Base-by-base conservation (phyloP, 1,284 basidiomycete species). In the Ganoderma lucidum region DNA sequence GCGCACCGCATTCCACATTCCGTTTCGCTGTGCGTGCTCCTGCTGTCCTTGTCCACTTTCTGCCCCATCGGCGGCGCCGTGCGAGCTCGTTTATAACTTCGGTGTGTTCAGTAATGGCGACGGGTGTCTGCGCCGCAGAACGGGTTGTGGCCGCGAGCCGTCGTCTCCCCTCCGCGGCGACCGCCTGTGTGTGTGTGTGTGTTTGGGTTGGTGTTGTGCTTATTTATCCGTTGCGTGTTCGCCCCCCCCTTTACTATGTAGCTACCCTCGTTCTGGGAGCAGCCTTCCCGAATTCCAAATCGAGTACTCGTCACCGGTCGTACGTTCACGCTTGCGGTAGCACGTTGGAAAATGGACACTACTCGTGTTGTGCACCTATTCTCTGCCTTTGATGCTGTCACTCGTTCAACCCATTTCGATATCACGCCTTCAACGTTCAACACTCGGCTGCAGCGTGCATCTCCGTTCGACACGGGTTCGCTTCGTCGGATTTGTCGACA, bases 71-170 rank as follows among this genome's bases (percentile, higher is more conserved):
- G 66, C 62, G 62, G 66, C 70, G 59, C 63, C 64, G 67, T 67
- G 66, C 62, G 41, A 64, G 48, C 56, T 59, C 48, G 66, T 64
- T 62, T 61, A 53, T 37, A 39, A 12, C 23, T 37, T 58, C 61
- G 32, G 64, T 68, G 56, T 70, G 56, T 65, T 70, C 61, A 63
- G 67, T 67, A 67, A 62, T 62, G 65, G 41, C 45, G 69, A 63
- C 68, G 70, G 68, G 41, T 44, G 42, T 55, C 70, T 56, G 72
- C 72, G 66, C 72, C 70, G 65, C 72, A 73, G 64, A 63, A 28
- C 44, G 48, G 48, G 58, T 30, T 69, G 69, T 67, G 71, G 69
- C 68, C 60, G 72, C 72, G 70, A 70, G 71, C 67, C 63, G 71
- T 65, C 59, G 64, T 60, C 67, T 51, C 17, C 32, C 30, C 48